phyloP scores from a whole-genome alignment of 768 basidiomycete species.

The Russula earlei region DNA sequence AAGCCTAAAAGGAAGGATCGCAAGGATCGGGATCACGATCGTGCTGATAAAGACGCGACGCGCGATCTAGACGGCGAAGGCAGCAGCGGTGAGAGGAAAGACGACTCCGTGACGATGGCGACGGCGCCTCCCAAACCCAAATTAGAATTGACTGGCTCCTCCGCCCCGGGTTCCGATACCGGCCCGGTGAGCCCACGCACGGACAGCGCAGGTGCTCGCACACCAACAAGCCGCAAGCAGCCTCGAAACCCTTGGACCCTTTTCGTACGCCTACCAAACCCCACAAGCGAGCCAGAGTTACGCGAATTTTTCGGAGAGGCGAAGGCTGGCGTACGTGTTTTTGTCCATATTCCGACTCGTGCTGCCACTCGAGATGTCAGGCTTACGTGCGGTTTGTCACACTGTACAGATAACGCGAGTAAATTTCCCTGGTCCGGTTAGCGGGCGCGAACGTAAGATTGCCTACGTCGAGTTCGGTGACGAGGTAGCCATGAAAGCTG shows the following conservation, averaged over 20 bases:
- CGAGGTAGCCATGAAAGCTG: slow-evolving; percentile 76
- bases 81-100: slow-evolving; percentile 27
- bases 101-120: slow-evolving; percentile 23
- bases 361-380: not conserved
- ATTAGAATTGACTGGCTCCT: slow-evolving; percentile 6
- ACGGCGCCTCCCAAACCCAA: slow-evolving; percentile 27
- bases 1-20: slow-evolving; percentile 56
- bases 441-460: slow-evolving; percentile 45
- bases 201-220: slow-evolving; percentile 55
- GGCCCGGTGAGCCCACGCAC: slow-evolving; percentile 37
- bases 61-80: slow-evolving; percentile 7
- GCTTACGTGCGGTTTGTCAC: not conserved
- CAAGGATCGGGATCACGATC: slow-evolving; percentile 47
- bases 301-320: slow-evolving; percentile 71
- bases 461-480: slow-evolving; percentile 88
- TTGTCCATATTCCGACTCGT: not conserved
- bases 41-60: slow-evolving; percentile 31
- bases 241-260: slow-evolving; percentile 76
- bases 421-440: slow-evolving; percentile 41
- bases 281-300: slow-evolving; percentile 54
- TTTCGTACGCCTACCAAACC: slow-evolving; percentile 57
- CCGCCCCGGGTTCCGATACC: slow-evolving; percentile 25
- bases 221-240: slow-evolving; percentile 57
- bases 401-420: slow-evolving; percentile 54
- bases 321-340: slow-evolving; percentile 47